Conservation (phyloP, 2,329 filamentous ascomycete species). For the Zelopaecilomyces penicillatus region DNA sequence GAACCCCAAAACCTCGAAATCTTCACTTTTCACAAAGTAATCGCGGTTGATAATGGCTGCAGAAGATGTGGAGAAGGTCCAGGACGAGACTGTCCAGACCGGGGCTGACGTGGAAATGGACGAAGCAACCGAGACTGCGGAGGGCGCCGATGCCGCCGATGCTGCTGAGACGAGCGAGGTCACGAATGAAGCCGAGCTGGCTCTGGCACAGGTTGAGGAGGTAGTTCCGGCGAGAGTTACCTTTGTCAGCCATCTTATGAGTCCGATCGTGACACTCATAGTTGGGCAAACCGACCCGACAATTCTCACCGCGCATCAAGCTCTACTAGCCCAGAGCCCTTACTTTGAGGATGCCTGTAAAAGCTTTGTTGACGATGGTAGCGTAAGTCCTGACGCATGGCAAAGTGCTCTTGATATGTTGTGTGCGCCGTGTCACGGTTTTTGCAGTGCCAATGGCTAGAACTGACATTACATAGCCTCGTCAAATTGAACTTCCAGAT, state of each 20-base stretch:
- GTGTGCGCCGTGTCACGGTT: background rate
- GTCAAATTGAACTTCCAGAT: conserved; percentile 55
- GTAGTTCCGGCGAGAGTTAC: conserved; percentile 24
- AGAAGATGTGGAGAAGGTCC: conserved; percentile 13
- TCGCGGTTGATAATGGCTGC: conserved; percentile 18
- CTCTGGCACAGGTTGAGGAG: conserved; percentile 22
- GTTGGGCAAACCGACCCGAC: conserved; percentile 55
- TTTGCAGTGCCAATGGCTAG: background rate
- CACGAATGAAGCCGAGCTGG: conserved; percentile 23
- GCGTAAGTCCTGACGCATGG: conserved; percentile 36
- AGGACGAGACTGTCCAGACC: conserved; percentile 11
- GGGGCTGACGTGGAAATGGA: conserved; percentile 32
- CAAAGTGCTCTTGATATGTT: background rate
- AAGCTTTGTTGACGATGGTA: conserved; percentile 51
- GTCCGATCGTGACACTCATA: conserved; percentile 60
- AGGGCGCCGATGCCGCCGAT: conserved; percentile 15
- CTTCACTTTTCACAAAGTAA: too few relatives aligned
- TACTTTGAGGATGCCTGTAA: conserved; percentile 60
- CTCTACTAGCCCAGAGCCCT: conserved; percentile 63
- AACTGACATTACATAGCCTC: conserved; percentile 33
- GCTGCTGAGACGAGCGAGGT: conserved; percentile 23
- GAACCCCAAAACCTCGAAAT: too few relatives aligned
- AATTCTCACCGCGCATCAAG: conserved; percentile 71
- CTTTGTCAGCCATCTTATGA: conserved; percentile 55
- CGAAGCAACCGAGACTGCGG: conserved; percentile 18